These are phyloP conservation scores for Podila horticola DNA, from an alignment of 192 early-diverging fungal species.

Conservation along the genomic window DNA sequence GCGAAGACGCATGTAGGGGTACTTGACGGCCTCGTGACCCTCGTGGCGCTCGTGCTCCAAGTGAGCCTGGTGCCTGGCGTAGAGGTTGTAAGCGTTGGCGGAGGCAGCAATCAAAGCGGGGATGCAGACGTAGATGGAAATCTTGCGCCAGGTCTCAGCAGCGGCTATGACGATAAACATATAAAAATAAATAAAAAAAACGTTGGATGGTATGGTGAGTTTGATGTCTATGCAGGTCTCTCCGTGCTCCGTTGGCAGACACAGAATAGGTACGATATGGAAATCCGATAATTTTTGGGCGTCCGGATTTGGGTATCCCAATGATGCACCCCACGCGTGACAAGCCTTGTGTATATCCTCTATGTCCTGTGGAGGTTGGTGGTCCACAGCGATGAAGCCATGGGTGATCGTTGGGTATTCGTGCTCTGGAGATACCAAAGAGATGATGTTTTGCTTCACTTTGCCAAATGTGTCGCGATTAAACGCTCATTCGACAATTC, in stretches of 20 bases:
- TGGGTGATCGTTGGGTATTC: too few relatives aligned
- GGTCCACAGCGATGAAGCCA: too few relatives aligned
- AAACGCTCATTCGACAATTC: too few relatives aligned
- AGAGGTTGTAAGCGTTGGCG: slow-evolving; percentile 53
- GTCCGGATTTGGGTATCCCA: slow-evolving; percentile 2
- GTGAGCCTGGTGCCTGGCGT: slow-evolving; percentile 54
- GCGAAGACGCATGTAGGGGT: slow-evolving; percentile 55
- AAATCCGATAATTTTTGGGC: not conserved
- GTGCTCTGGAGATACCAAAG: too few relatives aligned
- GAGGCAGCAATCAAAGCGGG: slow-evolving; percentile 39
- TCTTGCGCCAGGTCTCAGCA: slow-evolving; percentile 55
- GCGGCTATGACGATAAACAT: slow-evolving; percentile 19
- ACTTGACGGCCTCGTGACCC: slow-evolving; percentile 49
- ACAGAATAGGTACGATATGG: not conserved
- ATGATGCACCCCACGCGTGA: not conserved
- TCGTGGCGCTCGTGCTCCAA: slow-evolving; percentile 49
- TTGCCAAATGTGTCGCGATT: too few relatives aligned
- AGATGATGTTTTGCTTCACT: too few relatives aligned
- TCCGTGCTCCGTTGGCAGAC: too few relatives aligned
- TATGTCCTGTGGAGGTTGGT: too few relatives aligned
- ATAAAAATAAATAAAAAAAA: too few relatives aligned
- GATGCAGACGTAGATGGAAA: slow-evolving; percentile 52
- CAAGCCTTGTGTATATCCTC: not conserved
- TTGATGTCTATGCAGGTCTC: too few relatives aligned
- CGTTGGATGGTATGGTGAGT: too few relatives aligned